Evolutionary conservation across 2,329 filamentous ascomycete genomes (phyloP).

Genomic region (Geosmithia putterillii): DNA sequence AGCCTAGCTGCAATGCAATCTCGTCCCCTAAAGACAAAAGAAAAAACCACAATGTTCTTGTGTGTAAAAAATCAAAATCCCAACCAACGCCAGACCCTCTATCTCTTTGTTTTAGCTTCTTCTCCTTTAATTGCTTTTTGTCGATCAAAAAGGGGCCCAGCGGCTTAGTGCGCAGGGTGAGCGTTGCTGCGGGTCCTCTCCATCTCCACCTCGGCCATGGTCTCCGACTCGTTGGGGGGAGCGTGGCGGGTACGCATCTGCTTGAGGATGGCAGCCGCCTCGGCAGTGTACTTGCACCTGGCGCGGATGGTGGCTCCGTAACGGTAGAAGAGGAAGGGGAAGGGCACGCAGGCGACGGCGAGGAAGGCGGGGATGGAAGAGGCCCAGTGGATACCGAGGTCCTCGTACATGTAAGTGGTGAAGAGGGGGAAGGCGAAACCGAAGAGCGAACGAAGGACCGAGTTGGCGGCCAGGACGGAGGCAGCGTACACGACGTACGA

Average conservation of each 20-base stretch:
- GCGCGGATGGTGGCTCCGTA: slow-evolving; percentile 52
- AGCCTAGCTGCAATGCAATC: background rate
- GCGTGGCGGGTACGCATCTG: slow-evolving; percentile 18
- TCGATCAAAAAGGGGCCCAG: too few species aligned
- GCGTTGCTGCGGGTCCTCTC: slow-evolving; percentile 1
- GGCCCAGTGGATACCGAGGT: slow-evolving; percentile 65
- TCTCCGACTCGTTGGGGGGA: slow-evolving; percentile 11
- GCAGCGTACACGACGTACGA: slow-evolving; percentile 66
- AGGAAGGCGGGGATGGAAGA: slow-evolving; percentile 63
- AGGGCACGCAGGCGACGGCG: slow-evolving; percentile 57
- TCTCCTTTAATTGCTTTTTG: too few species aligned
- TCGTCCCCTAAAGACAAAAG: background rate
- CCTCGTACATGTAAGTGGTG: slow-evolving; percentile 44
- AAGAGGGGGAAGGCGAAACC: slow-evolving; percentile 65
- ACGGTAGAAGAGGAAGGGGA: slow-evolving; percentile 65
- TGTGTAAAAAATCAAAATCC: too few species aligned
- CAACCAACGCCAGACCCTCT: too few species aligned
- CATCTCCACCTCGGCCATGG: slow-evolving; percentile 1
- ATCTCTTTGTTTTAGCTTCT: too few species aligned
- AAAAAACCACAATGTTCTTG: too few species aligned
- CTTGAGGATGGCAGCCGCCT: slow-evolving; percentile 50
- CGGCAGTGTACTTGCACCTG: slow-evolving; percentile 57
- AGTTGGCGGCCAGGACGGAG: slow-evolving; percentile 60
- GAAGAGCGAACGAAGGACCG: slow-evolving; percentile 59
- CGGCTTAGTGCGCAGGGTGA: background rate